Base-by-base conservation (phyloP, 2,329 filamentous ascomycete species). In the Ascochyta koolunga region DNA sequence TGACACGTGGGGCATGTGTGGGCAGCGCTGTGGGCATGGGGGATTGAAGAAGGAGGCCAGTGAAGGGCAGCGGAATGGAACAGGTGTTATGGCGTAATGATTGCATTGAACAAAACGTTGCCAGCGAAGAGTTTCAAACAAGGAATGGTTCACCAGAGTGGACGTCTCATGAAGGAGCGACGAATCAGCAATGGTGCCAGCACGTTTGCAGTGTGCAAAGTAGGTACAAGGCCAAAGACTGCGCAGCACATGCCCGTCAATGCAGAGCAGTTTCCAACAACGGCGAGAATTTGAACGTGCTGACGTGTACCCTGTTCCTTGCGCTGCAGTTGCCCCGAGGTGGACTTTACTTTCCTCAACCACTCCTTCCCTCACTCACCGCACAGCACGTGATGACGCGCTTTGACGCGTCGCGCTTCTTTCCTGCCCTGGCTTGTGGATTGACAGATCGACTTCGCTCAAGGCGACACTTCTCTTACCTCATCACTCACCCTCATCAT, bases 11-110 rank as follows among this genome's bases (percentile, higher is more conserved):
- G 15, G n/a, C n/a, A n/a, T n/a, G n/a, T n/a, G n/a, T n/a, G n/a
- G n/a, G n/a, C n/a, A 22, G 33, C 6, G 15, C 8, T 7, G 18
- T 22, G n/a, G 43, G 11, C 15, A 25, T 31, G 18, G 18, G 24
- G 18, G 18, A 24, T 1, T 24, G 36, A 11, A 15, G 8, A 36
- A 33, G 31, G 25, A 29, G 25, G 25, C 36, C 18, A 21, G n/a
- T 31, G 39, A 25, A 45, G 49, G 36, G 18, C 16, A 29, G 36
- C 13, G 10, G 16, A 37, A 4, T 25, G 21, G 21, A 19, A 39
- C 10, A 10, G 51, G 51, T 45, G 45, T 54, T 54, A 41, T 22
- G 51, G 51, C 51, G 45, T 33, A 54, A 39, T 44, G 38, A 39
- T 40, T 45, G 45, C 40, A 51, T 49, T 49, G 33, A 16, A 41